Evolutionary conservation across 108 stramenopile genomes (phyloP).

Genomic region (Licmophora abbreviata): DNA sequence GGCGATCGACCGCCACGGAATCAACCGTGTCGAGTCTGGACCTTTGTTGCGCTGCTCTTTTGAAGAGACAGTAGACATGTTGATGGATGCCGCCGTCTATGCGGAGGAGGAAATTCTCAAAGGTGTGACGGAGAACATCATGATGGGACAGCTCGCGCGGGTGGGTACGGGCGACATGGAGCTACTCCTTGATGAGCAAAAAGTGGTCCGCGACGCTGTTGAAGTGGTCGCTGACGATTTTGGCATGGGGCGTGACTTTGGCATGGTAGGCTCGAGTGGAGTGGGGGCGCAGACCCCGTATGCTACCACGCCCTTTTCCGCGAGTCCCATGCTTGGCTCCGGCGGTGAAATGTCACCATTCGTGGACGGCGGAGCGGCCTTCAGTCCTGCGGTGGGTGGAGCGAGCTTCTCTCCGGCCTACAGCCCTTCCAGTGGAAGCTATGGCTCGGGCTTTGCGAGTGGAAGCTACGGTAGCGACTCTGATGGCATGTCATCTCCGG

Average conservation of each 20-base stretch:
- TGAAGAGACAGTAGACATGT: slow-evolving; percentile 98
- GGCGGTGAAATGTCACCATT: slow-evolving; percentile 60
- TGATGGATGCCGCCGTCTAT: slow-evolving; percentile 94
- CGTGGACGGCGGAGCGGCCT: slow-evolving; percentile 56
- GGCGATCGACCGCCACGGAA: slow-evolving; percentile 98
- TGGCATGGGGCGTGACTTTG: slow-evolving; percentile 52
- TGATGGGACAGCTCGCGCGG: slow-evolving; percentile 94
- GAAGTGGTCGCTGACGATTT: slow-evolving; percentile 84
- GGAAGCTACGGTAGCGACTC: slow-evolving; percentile 69
- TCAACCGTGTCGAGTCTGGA: slow-evolving; percentile 95
- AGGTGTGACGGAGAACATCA: slow-evolving; percentile 97
- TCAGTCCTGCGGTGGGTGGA: slow-evolving; percentile 75
- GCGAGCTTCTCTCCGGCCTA: slow-evolving; percentile 74
- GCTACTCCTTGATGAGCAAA: slow-evolving; percentile 89
- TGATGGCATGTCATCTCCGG: slow-evolving; percentile 41
- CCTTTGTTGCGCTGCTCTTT: slow-evolving; percentile 93
- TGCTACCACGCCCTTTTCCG: slow-evolving; percentile 61
- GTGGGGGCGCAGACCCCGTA: slow-evolving; percentile 64
- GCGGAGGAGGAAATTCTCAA: slow-evolving; percentile 90
- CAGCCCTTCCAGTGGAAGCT: slow-evolving; percentile 62
- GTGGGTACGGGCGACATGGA: slow-evolving; percentile 95
- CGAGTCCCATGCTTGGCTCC: slow-evolving; percentile 54
- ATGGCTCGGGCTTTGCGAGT: slow-evolving; percentile 52
- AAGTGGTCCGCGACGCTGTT: slow-evolving; percentile 85
- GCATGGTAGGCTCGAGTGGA: slow-evolving; percentile 29